These are phyloP conservation scores for Curvularia spicifera DNA, from an alignment of 2,329 filamentous ascomycete species.

Conservation along the genomic window DNA sequence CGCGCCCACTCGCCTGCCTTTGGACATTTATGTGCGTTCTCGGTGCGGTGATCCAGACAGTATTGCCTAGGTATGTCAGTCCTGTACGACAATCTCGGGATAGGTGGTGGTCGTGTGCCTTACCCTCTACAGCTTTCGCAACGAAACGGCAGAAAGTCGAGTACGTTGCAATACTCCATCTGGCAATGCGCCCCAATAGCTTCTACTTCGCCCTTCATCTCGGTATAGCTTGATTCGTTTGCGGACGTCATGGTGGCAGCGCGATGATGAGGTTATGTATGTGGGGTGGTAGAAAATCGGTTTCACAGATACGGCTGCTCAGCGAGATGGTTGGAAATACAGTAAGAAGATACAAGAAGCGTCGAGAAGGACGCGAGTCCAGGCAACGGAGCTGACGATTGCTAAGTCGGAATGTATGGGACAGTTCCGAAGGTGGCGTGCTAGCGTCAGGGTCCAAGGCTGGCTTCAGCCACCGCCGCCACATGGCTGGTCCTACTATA, in stretches of 20 bases:
- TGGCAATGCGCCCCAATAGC: conserved; percentile 92
- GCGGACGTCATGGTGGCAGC: conserved; percentile 28
- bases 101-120: conserved; percentile 8
- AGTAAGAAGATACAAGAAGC: conserved; percentile 27
- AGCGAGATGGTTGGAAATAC: conserved; percentile 1
- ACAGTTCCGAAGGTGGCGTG: conserved; percentile 9
- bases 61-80: conserved; percentile 64
- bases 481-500: background rate
- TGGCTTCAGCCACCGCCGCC: conserved; percentile 7
- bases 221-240: conserved; percentile 63
- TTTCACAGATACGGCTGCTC: conserved; percentile 1
- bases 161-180: conserved; percentile 86
- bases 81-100: background rate
- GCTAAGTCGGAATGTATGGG: conserved; percentile 18
- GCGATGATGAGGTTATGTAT: background rate
- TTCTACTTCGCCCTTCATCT: conserved; percentile 77
- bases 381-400: conserved; percentile 24
- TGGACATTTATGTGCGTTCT: conserved; percentile 75
- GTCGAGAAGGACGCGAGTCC: conserved; percentile 23
- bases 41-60: conserved; percentile 92
- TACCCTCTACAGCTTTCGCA: conserved; percentile 82
- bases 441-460: conserved; percentile 17
- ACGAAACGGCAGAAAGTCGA: conserved; percentile 94
- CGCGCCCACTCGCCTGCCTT: conserved; percentile 66
- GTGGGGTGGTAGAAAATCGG: background rate